Evolutionary conservation across 179 eudicot genomes (phyloP), one percentile per base, ranked within the genome.

Genomic region (Patellifolia procumbens): DNA sequence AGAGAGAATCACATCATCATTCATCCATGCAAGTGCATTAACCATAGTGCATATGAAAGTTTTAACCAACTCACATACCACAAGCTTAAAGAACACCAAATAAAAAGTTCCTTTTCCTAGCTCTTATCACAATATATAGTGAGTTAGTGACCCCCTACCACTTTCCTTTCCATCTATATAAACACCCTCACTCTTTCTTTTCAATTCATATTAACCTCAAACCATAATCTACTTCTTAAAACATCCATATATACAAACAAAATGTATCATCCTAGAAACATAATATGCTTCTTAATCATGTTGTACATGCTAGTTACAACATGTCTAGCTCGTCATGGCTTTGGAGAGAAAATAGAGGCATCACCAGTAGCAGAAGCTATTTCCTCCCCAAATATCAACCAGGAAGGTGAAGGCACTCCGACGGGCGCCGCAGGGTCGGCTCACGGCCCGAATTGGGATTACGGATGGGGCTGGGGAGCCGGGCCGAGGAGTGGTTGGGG

Each of bases 381-480:
- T 39, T 39, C 68, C 11, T 31, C 22, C 26, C 26, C 39, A 1
- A 52, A 11, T 11, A 64, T 68, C 2, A 55, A 51, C 67, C 78
- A 45, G 34, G 68, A 59, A 22, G 31, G 24, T 17, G 80, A 45
- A 1, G 68, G 43, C 5, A 60, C 75, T 0, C 75, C 82, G 6
- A 75, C 71, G 13, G 82, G 83, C 1, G 12, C 66, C 3, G 48
- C 63, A 11, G 83, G 80, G 0, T 81, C 74, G 29, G 80, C 35
- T 11, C 83, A 72, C 13, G 83, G 83, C 35, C 83, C 80, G 8
- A 81, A 76, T 3, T 76, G 80, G 83, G 83, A 81, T 60, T 81
- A 72, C 22, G 83, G 80, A 7, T 81, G 83, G 83, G 83, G 80
- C 0, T 81, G 83, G 83, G 83, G 80, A 2, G 48, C 74, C 48